These are phyloP conservation scores for Pseudomicrostroma phylloplanum DNA, from an alignment of 1,284 basidiomycete genomes.

Conservation along the genomic window DNA sequence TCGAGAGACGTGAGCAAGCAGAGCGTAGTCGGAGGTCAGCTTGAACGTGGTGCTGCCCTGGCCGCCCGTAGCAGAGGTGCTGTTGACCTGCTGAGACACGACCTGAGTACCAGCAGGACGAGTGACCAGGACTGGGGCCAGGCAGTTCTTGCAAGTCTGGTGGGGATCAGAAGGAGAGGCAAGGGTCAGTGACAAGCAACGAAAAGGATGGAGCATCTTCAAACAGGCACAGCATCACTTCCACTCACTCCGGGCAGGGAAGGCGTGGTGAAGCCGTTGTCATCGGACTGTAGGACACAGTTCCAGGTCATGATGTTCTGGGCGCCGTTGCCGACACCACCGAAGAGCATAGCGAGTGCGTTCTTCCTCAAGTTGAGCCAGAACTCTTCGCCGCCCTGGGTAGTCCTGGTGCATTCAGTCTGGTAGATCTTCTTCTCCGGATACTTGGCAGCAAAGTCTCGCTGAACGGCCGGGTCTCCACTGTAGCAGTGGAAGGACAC, in stretches of 20 bases:
- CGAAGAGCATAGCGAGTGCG: constrained; percentile 20
- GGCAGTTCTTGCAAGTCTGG: constrained; percentile 24
- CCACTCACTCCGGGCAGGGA: constrained; percentile 20
- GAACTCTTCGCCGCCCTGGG: constrained; percentile 30
- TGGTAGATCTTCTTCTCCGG: constrained; percentile 23
- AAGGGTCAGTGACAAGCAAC: not conserved
- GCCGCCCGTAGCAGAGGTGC: no score
- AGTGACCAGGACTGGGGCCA: not conserved
- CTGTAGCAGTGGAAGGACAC: constrained; percentile 38
- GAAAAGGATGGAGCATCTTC: not conserved
- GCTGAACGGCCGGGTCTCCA: constrained; percentile 18
- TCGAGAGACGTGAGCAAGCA: constrained; percentile 25
- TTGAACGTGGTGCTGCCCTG: not conserved
- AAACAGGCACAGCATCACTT: not conserved
- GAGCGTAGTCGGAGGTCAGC: constrained; percentile 21
- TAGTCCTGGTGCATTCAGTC: constrained; percentile 30
- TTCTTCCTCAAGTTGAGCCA: constrained; percentile 36
- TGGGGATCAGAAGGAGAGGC: not conserved
- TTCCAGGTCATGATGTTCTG: constrained; percentile 25
- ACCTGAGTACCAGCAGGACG: no score
- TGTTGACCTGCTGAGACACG: no score
- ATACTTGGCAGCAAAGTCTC: constrained; percentile 22
- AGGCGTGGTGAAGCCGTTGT: constrained; percentile 31
- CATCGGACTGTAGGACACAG: constrained; percentile 22
- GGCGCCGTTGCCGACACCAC: constrained; percentile 22